A percentile compares a stretch with the other conserved stretches of the same genome.
phyloP scores from a whole-genome alignment of 2,329 filamentous ascomycete species.

The Phyllosticta paracitricarpa region DNA sequence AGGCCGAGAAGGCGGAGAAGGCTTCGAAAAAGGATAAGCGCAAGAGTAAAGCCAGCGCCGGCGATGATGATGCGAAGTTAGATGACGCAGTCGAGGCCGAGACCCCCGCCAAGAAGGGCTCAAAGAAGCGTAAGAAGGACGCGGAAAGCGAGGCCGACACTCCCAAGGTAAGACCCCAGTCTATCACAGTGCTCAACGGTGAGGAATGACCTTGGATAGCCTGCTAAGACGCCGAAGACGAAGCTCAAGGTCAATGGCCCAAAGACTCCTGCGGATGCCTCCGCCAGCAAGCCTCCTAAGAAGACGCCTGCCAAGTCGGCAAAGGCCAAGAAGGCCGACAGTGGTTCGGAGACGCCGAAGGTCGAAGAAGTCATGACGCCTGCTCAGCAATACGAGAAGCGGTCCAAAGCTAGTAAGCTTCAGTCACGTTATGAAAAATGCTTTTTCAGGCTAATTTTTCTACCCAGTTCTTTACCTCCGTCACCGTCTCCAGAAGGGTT shows the following conservation, averaged over 20 bases:
- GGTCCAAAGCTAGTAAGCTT: constrained; percentile 45
- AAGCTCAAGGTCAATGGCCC: constrained; percentile 39
- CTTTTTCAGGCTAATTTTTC: background rate
- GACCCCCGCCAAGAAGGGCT: constrained; percentile 24
- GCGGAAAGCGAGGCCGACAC: constrained; percentile 58
- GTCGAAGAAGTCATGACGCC: constrained; percentile 45
- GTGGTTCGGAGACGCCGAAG: constrained; percentile 44
- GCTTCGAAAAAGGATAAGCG: constrained; percentile 37
- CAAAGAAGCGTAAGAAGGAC: constrained; percentile 69
- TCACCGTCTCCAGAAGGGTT: constrained; percentile 89
- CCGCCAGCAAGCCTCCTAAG: constrained; percentile 25
- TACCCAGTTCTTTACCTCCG: constrained; percentile 73
- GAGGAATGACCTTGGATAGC: constrained; percentile 19
- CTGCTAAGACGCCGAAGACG: constrained; percentile 41
- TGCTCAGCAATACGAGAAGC: constrained; percentile 46
- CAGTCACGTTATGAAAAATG: background rate
- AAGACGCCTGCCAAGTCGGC: constrained; percentile 26
- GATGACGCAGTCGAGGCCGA: constrained; percentile 32
- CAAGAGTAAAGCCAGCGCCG: constrained; percentile 26
- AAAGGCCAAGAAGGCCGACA: constrained; percentile 44
- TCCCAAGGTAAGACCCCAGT: constrained; percentile 40
- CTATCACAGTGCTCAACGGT: constrained; percentile 18
- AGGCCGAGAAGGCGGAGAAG: constrained; percentile 21
- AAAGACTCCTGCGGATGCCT: constrained; percentile 21
- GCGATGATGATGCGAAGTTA: constrained; percentile 29